Evolutionary conservation across 352 stramenopile species (phyloP).

Genomic region (Vaucheria bursata): DNA sequence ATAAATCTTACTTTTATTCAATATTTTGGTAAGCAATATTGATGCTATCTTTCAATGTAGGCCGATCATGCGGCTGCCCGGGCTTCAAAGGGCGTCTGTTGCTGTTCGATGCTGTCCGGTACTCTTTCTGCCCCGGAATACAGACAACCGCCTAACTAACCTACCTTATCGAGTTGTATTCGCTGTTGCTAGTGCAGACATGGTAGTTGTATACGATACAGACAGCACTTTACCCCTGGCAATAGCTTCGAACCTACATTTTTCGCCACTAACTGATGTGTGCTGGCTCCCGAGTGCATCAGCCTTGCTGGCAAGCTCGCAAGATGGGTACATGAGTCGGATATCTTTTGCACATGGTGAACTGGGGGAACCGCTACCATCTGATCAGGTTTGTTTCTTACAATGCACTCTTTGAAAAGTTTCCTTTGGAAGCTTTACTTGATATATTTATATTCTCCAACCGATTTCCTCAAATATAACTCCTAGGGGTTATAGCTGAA

Average conservation of each 20-base stretch:
- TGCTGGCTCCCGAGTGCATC: slow-evolving; percentile 67
- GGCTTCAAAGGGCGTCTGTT: slow-evolving; percentile 62
- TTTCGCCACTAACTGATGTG: slow-evolving; percentile 75
- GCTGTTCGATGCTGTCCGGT: slow-evolving; percentile 72
- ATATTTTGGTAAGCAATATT: slow-evolving; percentile 62
- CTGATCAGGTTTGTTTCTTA: slow-evolving; percentile 32
- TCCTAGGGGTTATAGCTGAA: too few relatives aligned
- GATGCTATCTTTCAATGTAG: slow-evolving; percentile 4
- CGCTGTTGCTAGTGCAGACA: slow-evolving; percentile 74
- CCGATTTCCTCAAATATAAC: too few relatives aligned
- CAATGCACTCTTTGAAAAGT: slow-evolving; percentile 32
- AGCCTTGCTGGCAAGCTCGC: slow-evolving; percentile 68
- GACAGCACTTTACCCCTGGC: slow-evolving; percentile 66
- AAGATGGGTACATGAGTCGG: slow-evolving; percentile 65
- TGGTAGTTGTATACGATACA: slow-evolving; percentile 77
- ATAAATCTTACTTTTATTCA: too few relatives aligned
- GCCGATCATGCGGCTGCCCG: slow-evolving; percentile 22
- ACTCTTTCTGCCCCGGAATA: slow-evolving; percentile 58
- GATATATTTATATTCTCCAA: background rate
- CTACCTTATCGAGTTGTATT: slow-evolving; percentile 69
- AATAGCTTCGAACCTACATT: slow-evolving; percentile 73
- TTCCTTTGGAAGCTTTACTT: background rate
- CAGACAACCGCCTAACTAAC: slow-evolving; percentile 48
- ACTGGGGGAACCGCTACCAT: slow-evolving; percentile 21
- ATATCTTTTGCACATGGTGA: slow-evolving; percentile 35